Evolutionary conservation across 1,284 basidiomycete species (phyloP), one percentile per base, ranked within the genome.

Genomic region (Pseudozyma tsukubaensis): DNA sequence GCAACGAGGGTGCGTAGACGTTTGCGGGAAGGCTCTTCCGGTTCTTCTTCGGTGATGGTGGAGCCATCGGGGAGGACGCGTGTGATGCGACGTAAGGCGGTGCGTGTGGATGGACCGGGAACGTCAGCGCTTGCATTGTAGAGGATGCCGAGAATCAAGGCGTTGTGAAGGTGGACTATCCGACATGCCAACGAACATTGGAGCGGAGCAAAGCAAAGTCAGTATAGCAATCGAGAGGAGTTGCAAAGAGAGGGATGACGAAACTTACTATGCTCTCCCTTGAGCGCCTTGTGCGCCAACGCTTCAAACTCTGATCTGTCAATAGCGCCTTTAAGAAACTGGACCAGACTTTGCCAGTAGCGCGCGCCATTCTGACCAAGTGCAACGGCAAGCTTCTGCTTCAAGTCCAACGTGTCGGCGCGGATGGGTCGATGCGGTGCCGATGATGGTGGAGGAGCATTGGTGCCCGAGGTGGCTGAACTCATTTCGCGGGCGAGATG

Each of bases 131-230:
- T 77, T 12, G 82, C 82, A 37, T 86, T 86, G 82, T 85, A 85
- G 32, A 87, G 80, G 65, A 87, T 84, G 29, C 85, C 84, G 47
- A 87, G 75, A 51, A 87, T 76, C 19, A 87, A 76, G 4, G 83
- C 78, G 62, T 86, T 86, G 79, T 87, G 86, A 24, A 86, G 73
- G 32, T 85, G 81, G 16, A 85, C 85, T 85, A 72, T 29, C 24
- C 78, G 62, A 86, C 86, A 78, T 87, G 86, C 24, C 86, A 72
- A 32, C 84, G 81, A 13, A 85, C 85, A 85, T 72, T 37, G 21
- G 40, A 4, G 3, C 8, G 54, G 35, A 24, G 11, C 13, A 9
- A 32, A 19, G 39, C 37, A 32, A 29, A n/a, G 24, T 12, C 4
- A 18, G 14, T 35, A 47, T 34, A 24, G 44, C 12, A 3, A 45